Evolutionary conservation across 306 rosid species (phyloP), one percentile per base, ranked within the genome.

Genomic region (Cucurbita maxima): DNA sequence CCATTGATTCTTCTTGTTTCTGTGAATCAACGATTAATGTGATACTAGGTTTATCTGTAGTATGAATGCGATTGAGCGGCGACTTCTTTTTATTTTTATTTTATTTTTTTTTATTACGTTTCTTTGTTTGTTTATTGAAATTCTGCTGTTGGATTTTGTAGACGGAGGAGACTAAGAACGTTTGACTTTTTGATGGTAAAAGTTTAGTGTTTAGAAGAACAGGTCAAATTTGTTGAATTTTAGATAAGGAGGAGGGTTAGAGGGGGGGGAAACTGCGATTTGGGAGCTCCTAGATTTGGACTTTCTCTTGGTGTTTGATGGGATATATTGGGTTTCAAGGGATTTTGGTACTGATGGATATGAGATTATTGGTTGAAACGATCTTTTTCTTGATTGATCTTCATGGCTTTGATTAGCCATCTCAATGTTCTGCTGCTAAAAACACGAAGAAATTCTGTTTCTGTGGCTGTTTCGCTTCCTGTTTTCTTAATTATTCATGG

Each of bases 321-420:
- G 73, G 73, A 47, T 68, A 19, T 34, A 55, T 73, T 58, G 78
- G 86, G 58, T 68, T 78, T 75, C 79, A 19, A 41, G 56, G 78
- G 73, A 77, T 83, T 77, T 76, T 75, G 71, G 78, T 50, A 61
- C 67, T 60, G 64, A 79, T 88, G 90, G 85, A 86, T 78, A 77
- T 78, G 83, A 85, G 79, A 78, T 61, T 79, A 20, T 71, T 79
- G 20, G 82, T 76, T 59, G 77, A 76, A 62, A 58, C 81, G 40
- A 75, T 72, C 75, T 84, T 81, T 48, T 62, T 67, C 44, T 78
- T 77, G 10, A 53, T 80, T 52, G 38, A 80, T 77, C 68, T 78
- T 76, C 82, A 51, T 55, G 79, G 81, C 59, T 79, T 83, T 82
- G 83, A 76, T 54, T 82, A 87, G 60, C 53, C 82, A 50, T 81